Evolutionary conservation across 2,329 filamentous ascomycete species (phyloP).

Genomic region (Penicillium crustosum): DNA sequence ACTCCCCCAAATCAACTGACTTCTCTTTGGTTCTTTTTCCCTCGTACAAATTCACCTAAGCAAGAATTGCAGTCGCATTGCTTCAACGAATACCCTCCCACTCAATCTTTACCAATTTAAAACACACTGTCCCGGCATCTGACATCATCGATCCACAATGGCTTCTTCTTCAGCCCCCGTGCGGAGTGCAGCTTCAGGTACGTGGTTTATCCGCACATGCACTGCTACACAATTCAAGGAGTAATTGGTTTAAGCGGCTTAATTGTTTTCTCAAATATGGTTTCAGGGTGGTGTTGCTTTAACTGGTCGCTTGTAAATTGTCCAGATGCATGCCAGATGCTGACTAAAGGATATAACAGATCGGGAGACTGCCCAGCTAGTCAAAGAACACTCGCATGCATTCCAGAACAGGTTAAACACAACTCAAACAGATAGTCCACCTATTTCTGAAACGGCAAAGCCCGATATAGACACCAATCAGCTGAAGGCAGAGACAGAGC

Average conservation of each 20-base stretch:
- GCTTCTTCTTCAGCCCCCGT: slow-evolving; percentile 21
- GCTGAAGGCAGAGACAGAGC: background rate
- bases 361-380: slow-evolving; percentile 9
- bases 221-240: background rate
- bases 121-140: slow-evolving; percentile 11
- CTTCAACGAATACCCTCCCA: slow-evolving; percentile 12
- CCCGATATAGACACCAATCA: background rate
- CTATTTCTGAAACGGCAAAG: background rate
- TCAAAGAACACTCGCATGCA: slow-evolving; percentile 16
- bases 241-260: slow-evolving; percentile 1
- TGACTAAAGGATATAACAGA: slow-evolving; percentile 21
- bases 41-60: slow-evolving; percentile 8
- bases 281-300: background rate
- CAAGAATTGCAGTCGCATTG: slow-evolving; percentile 17
- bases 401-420: slow-evolving; percentile 17
- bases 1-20: slow-evolving; percentile 17
- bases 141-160: slow-evolving; percentile 31
- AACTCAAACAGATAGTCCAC: slow-evolving; percentile 15
- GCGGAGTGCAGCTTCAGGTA: slow-evolving; percentile 26
- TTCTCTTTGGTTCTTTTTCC: slow-evolving; percentile 10
- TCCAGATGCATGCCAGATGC: slow-evolving; percentile 5
- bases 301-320: background rate
- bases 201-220: slow-evolving; percentile 8
- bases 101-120: background rate
- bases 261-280: background rate